Conservation (phyloP, 306 rosid species). For the Amphicarpaea edgeworthii region DNA sequence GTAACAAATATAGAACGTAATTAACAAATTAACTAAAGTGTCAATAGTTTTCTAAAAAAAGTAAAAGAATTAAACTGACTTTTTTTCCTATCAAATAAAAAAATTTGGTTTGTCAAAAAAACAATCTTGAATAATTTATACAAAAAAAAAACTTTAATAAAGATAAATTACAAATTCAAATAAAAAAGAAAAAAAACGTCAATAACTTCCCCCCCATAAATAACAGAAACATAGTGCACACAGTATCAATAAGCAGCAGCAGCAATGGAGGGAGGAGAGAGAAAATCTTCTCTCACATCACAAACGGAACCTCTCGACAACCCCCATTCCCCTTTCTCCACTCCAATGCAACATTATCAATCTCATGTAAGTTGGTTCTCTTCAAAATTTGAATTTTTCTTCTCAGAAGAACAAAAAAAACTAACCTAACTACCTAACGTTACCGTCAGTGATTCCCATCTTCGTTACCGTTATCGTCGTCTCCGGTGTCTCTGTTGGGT, state of each 20-base stretch:
- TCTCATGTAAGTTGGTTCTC: conserved; percentile 49
- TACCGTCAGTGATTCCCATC: background rate
- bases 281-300: conserved; percentile 20
- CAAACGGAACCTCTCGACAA: background rate
- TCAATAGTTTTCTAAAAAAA: background rate
- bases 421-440: conserved; percentile 35
- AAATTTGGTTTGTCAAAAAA: too few relatives aligned
- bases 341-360: conserved; percentile 52
- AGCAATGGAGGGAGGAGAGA: conserved; percentile 20
- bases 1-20: background rate
- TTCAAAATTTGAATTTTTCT: conserved; percentile 1
- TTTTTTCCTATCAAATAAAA: background rate
- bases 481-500: background rate
- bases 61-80: background rate
- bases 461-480: background rate
- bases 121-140: background rate
- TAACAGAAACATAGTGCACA: conserved; percentile 7
- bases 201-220: background rate
- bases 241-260: background rate
- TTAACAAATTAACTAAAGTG: background rate
- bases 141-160: too few relatives aligned
- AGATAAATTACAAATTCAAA: background rate
- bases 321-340: conserved; percentile 13
- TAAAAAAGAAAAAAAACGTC: background rate
- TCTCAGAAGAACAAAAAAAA: background rate